Evolutionary conservation across 2,329 filamentous ascomycete species (phyloP).

Genomic region (Aureobasidium sp.): DNA sequence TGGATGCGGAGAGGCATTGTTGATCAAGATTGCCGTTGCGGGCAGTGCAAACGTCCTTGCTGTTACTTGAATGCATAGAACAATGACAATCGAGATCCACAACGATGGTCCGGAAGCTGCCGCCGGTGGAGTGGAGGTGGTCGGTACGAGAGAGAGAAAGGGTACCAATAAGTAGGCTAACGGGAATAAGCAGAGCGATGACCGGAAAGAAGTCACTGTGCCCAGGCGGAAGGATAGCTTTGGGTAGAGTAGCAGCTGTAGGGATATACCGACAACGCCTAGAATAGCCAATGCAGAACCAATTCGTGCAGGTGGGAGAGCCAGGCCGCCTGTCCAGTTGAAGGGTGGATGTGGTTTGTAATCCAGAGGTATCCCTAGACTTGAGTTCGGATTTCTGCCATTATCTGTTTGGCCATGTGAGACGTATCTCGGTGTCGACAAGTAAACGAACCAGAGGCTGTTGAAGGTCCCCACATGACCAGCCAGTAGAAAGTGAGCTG

Average conservation of each 20-base stretch:
- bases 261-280: slow-evolving; percentile 37
- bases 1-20: slow-evolving; percentile 50
- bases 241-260: slow-evolving; percentile 41
- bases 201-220: slow-evolving; percentile 32
- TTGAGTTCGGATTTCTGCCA: slow-evolving; percentile 22
- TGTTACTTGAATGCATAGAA: slow-evolving; percentile 37
- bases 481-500: slow-evolving; percentile 37
- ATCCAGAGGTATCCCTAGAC: slow-evolving; percentile 30
- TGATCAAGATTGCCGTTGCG: slow-evolving; percentile 49
- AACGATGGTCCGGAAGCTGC: slow-evolving; percentile 33
- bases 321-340: slow-evolving; percentile 41
- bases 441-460: slow-evolving; percentile 41
- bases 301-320: slow-evolving; percentile 38
- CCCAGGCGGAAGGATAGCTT: slow-evolving; percentile 33
- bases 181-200: slow-evolving; percentile 36
- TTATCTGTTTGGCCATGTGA: slow-evolving; percentile 11
- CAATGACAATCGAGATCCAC: slow-evolving; percentile 34
- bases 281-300: slow-evolving; percentile 40
- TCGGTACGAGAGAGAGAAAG: slow-evolving; percentile 35
- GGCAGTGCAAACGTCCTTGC: slow-evolving; percentile 47
- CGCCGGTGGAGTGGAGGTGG: slow-evolving; percentile 28
- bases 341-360: slow-evolving; percentile 32
- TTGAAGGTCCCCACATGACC: slow-evolving; percentile 43
- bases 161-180: slow-evolving; percentile 36
- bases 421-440: slow-evolving; percentile 36